phyloP scores from a whole-genome alignment of 2,329 filamentous ascomycete genomes.

The Colletotrichum sp. region DNA sequence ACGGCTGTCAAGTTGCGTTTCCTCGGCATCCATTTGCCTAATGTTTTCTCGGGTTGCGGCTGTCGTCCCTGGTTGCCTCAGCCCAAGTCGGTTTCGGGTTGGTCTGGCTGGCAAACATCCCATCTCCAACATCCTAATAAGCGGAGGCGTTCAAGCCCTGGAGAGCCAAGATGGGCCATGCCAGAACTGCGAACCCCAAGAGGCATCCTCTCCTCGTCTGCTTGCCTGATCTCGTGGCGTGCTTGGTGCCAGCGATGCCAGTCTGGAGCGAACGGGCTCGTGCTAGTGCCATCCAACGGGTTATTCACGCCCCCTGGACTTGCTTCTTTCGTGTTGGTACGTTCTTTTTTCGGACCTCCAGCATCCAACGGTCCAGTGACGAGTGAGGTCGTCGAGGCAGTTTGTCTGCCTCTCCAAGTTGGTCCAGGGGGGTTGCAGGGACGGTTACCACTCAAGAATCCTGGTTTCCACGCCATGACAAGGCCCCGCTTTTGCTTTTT shows the following conservation, averaged over 20 bases:
- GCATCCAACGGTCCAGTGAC: not conserved
- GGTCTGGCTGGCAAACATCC: not conserved
- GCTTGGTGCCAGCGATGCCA: not conserved
- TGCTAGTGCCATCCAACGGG: not conserved
- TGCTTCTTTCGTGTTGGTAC: slow-evolving; percentile 6
- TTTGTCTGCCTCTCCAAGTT: not conserved
- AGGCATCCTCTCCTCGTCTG: not conserved
- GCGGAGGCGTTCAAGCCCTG: slow-evolving; percentile 3
- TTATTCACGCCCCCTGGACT: slow-evolving; percentile 1
- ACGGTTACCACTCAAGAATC: not conserved
- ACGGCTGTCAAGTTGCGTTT: not conserved
- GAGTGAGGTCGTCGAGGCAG: not conserved
- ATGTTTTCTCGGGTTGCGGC: not conserved
- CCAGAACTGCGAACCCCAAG: not conserved
- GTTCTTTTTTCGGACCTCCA: slow-evolving; percentile 2
- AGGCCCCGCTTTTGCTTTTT: not conserved
- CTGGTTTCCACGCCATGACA: not conserved
- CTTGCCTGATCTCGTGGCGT: not conserved
- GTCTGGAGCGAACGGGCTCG: not conserved
- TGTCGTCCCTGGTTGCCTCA: not conserved
- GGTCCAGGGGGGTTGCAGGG: not conserved
- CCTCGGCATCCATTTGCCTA: slow-evolving; percentile 4
- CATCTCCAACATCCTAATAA: not conserved
- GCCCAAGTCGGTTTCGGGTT: not conserved
- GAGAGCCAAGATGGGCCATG: not conserved